A percentile compares a stretch with the other conserved stretches of the same genome.
Evolutionary conservation across 129 eudicot genomes (phyloP).

Genomic region (Oenanthe sinensis): DNA sequence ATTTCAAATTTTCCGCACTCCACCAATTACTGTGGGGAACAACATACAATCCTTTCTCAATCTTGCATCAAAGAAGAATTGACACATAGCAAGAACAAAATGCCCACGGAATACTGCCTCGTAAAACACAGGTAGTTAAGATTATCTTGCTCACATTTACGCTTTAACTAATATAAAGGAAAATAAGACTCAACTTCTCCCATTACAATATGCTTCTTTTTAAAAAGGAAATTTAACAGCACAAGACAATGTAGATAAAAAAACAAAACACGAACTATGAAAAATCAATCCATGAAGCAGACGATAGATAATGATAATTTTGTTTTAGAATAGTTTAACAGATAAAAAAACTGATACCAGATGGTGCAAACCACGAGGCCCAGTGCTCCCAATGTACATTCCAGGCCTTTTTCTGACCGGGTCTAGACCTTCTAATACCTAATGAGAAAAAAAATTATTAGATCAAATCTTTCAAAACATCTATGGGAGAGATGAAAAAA

Average conservation of each 20-base stretch:
- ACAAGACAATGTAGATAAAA: not conserved
- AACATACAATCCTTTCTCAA: not conserved
- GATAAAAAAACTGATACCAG: constrained; percentile 37
- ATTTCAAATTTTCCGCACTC: not conserved
- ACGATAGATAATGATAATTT: not conserved
- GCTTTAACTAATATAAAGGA: not conserved
- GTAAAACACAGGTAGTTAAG: not conserved
- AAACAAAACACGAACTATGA: not conserved
- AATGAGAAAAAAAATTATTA: constrained; percentile 13
- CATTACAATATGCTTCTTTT: not conserved
- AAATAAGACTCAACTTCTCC: not conserved
- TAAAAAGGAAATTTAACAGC: not conserved
- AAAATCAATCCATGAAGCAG: not conserved
- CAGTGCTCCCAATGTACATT: constrained; percentile 95
- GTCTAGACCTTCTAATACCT: constrained; percentile 94
- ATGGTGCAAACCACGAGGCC: constrained; percentile 95
- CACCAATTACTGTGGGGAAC: not conserved
- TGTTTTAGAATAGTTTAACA: not conserved
- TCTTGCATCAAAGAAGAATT: not conserved
- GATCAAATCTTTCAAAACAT: not conserved
- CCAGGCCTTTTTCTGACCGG: constrained; percentile 97
- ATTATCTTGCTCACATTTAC: not conserved
- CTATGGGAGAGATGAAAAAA: not conserved
- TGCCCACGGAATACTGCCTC: not conserved
- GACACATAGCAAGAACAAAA: not conserved